phyloP scores from a whole-genome alignment of 1,284 basidiomycete genomes.

The Malassezia vespertilionis region DNA sequence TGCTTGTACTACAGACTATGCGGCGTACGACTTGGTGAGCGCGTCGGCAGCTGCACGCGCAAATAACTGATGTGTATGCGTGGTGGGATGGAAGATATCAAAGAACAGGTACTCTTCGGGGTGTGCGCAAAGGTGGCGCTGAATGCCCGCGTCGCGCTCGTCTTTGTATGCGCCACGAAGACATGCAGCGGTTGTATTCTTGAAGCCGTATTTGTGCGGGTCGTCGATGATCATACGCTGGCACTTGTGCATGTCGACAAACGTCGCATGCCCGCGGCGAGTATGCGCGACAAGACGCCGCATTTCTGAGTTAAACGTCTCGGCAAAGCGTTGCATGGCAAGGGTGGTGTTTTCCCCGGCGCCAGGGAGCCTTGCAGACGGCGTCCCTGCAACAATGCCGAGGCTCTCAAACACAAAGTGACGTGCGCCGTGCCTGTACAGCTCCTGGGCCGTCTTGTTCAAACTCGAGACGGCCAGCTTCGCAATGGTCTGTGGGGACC shows the following conservation, averaged over 20 bases:
- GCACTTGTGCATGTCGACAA: background rate
- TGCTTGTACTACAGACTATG: too few relatives aligned
- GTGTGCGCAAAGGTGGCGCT: constrained; percentile 14
- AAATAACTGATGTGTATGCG: constrained; percentile 10
- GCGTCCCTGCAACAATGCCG: too few relatives aligned
- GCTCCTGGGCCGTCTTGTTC: too few relatives aligned
- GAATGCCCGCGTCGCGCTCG: constrained; percentile 3
- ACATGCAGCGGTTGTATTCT: constrained; percentile 12
- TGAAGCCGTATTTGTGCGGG: background rate
- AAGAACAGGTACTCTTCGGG: constrained; percentile 20
- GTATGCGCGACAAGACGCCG: too few relatives aligned
- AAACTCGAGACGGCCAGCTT: too few relatives aligned
- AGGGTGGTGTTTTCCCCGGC: too few relatives aligned
- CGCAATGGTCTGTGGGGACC: too few relatives aligned
- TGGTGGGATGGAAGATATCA: constrained; percentile 24
- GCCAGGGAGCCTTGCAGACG: too few relatives aligned
- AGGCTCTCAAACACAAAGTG: too few relatives aligned
- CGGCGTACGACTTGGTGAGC: background rate
- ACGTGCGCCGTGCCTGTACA: too few relatives aligned
- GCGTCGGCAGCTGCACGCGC: constrained; percentile 3
- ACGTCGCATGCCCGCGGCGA: background rate
- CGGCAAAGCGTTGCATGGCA: too few relatives aligned
- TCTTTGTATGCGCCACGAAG: constrained; percentile 17
- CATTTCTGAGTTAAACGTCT: too few relatives aligned
- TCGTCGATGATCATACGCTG: background rate